A percentile compares a stretch with the other conserved stretches of the same genome.
Evolutionary conservation across 306 rosid genomes (phyloP).

Genomic region (Geum urbanum): DNA sequence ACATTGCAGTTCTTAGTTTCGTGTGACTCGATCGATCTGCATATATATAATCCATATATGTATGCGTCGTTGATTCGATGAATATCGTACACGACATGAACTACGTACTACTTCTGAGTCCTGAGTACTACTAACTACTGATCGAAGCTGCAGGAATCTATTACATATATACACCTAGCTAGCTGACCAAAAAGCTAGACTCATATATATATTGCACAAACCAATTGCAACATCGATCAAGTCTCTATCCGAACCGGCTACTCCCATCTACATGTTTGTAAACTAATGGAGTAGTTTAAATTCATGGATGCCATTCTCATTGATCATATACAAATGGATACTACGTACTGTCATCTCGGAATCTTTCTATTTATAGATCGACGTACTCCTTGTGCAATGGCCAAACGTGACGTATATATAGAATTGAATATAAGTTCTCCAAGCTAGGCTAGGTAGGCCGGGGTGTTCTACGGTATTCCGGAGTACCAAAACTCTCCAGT

Average conservation of each 20-base stretch:
- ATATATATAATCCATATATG: too few relatives aligned
- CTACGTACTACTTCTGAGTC: not conserved
- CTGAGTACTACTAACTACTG: not conserved
- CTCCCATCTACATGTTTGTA: not conserved
- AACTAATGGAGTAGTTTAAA: not conserved
- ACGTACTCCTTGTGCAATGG: too few relatives aligned
- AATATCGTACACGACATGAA: not conserved
- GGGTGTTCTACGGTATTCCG: too few relatives aligned
- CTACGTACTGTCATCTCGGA: too few relatives aligned
- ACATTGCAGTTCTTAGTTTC: not conserved
- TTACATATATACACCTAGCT: too few relatives aligned
- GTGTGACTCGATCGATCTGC: not conserved
- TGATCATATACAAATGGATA: too few relatives aligned
- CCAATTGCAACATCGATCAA: not conserved
- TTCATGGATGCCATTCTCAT: not conserved
- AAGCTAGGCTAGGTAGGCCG: too few relatives aligned
- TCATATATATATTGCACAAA: not conserved
- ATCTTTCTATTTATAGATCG: too few relatives aligned
- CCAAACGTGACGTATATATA: too few relatives aligned
- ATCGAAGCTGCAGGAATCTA: not conserved
- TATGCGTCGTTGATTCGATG: not conserved
- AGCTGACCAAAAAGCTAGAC: too few relatives aligned
- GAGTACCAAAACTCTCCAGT: too few relatives aligned
- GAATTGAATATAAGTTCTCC: too few relatives aligned
- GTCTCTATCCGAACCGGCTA: not conserved